A percentile compares a stretch with the other conserved stretches of the same genome.
Conservation (phyloP, 2,329 filamentous ascomycete species). For the Alternaria hordeiaustralica region DNA sequence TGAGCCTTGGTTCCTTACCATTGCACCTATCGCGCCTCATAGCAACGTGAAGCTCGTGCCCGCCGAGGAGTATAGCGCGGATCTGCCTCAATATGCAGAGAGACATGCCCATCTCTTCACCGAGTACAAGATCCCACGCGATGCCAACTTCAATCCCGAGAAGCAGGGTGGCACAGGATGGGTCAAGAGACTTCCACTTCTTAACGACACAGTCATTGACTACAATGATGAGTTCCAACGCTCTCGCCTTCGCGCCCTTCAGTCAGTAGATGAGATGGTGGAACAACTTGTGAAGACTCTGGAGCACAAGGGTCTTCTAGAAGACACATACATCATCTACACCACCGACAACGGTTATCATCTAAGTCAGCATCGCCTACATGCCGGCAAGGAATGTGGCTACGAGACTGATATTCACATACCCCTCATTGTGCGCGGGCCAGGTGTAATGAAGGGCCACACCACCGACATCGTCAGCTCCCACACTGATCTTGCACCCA, state of each 20-base stretch:
- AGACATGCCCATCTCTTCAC: not conserved
- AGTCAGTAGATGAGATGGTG: conserved; percentile 61
- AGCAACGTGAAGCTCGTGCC: conserved; percentile 35
- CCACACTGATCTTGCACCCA: not conserved
- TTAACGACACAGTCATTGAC: not conserved
- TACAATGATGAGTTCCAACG: not conserved
- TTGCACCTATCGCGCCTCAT: conserved; percentile 71
- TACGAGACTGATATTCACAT: not conserved
- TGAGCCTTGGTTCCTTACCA: conserved; percentile 59
- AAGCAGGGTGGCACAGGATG: not conserved
- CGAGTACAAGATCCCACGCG: not conserved
- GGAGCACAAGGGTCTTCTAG: conserved; percentile 49
- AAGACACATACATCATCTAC: conserved; percentile 54
- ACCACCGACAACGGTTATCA: conserved; percentile 48
- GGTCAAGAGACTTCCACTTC: not conserved
- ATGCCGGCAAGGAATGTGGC: conserved; percentile 29
- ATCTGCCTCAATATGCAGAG: not conserved
- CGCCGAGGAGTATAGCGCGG: not conserved
- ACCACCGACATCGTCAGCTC: not conserved
- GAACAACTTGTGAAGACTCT: conserved; percentile 52
- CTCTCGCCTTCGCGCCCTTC: conserved; percentile 52
- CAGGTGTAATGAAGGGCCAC: not conserved
- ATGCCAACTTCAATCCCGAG: not conserved
- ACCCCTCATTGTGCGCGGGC: not conserved
- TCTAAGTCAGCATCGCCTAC: conserved; percentile 45